Base-by-base conservation (phyloP, 257 asterid genomes). In the Przewalskia tangutica region DNA sequence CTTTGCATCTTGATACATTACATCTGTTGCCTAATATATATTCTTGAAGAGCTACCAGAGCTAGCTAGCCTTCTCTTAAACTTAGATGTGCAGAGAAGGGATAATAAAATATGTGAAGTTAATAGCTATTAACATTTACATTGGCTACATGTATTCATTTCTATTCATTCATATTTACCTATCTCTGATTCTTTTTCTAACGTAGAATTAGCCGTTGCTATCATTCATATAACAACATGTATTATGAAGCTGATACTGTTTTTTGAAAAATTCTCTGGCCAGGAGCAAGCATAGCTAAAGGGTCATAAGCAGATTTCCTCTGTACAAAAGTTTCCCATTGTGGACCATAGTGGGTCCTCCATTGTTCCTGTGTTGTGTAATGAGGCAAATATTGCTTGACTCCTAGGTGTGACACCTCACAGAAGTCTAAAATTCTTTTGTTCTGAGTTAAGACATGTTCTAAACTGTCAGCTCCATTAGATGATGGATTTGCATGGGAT, bases 221-320 rank as follows among this genome's bases (percentile, higher is more conserved):
- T 55, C 11, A 53, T 53, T 38, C 51, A 66, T 36, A 14, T 8
- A 40, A 40, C 9, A 68, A 2, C 54, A 38, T 20, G 23, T 40
- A 88, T 93, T 92, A 95, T 78, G 89, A 91, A 88, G 81, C 58
- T 18, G 92, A 92, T 79, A 89, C 82, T 71, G 88, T 84, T 84
- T 91, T 92, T 51, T 83, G 97, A 53, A 95, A 95, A 84, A 95
- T 92, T 83, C 93, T 90, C 89, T 95, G 99, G 6, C 99, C 99
- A 0, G 99, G 99, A 23, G 96, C 93, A 38, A 93, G 97, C 77
- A 93, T 90, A 18, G 97, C 90, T 84, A 93, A 90, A 53, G 99
- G 98, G 85, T 93, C 99, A 77, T 93, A 95, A 3, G 86, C 86
- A 62, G 88, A 89, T 91, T 95, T 95, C 86, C 97, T 91, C 87